These are phyloP conservation scores for Wallemia ichthyophaga DNA, from an alignment of 1,284 basidiomycete species.

Conservation along the genomic window DNA sequence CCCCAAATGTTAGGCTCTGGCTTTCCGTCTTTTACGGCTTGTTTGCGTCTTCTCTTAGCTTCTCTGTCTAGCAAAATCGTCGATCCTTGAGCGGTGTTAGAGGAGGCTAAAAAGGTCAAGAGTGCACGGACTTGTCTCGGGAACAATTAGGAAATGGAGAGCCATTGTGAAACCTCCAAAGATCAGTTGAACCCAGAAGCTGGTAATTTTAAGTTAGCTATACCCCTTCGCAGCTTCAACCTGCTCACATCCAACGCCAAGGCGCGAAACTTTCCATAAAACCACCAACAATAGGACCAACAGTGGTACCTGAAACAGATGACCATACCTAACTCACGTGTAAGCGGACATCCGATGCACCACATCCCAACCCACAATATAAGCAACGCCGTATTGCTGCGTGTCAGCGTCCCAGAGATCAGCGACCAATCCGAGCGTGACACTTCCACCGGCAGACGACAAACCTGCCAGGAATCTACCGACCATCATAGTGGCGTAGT, in stretches of 20 bases:
- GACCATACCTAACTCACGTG: neutral
- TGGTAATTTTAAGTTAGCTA: no score
- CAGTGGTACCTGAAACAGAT: neutral
- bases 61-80: slow-evolving; percentile 16
- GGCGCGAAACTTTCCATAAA: neutral
- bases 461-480: slow-evolving; percentile 13
- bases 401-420: slow-evolving; percentile 14
- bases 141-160: neutral
- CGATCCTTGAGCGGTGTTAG: no score
- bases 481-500: slow-evolving; percentile 12
- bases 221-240: no score
- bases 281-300: neutral
- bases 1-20: neutral
- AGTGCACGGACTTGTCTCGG: slow-evolving; percentile 8
- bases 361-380: slow-evolving; percentile 13
- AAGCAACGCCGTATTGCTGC: slow-evolving; percentile 14
- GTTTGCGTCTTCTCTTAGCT: slow-evolving; percentile 14
- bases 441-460: slow-evolving; percentile 14
- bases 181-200: neutral
- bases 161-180: neutral
- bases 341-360: slow-evolving; percentile 5
- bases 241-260: neutral
- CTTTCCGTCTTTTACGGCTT: neutral
- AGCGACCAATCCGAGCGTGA: slow-evolving; percentile 14
- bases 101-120: no score